Percentiles rank a stretch among this genome's conserved stretches.
Conservation (phyloP, 805 yeast genomes). For the Teunomyces pallodes region DNA sequence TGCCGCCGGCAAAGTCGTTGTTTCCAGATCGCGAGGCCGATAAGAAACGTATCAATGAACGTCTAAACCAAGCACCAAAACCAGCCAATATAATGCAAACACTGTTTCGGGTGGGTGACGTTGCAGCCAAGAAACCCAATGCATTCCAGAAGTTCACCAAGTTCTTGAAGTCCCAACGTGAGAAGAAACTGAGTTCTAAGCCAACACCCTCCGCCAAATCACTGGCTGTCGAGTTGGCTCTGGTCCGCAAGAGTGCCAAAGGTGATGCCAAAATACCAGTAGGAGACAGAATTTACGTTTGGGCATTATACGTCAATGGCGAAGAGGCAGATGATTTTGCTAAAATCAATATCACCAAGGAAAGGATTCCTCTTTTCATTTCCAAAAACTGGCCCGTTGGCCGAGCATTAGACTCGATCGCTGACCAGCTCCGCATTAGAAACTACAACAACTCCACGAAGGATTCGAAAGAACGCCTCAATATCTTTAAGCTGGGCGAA, state of each 20-base stretch:
- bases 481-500: conserved; percentile 40
- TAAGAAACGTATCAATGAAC: conserved; percentile 32
- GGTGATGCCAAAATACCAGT: conserved; percentile 48
- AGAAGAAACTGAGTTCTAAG: conserved; percentile 4
- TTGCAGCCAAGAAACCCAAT: conserved; percentile 15
- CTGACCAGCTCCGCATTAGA: conserved; percentile 44
- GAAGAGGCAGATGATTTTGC: conserved; percentile 21
- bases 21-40: conserved; percentile 53
- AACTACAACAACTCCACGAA: conserved; percentile 49
- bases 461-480: conserved; percentile 41
- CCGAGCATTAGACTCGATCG: conserved; percentile 51
- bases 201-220: background rate
- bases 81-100: conserved; percentile 23
- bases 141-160: conserved; percentile 28
- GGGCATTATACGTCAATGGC: conserved; percentile 42
- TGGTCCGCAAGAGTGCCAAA: conserved; percentile 45
- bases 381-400: conserved; percentile 62
- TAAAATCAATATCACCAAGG: conserved; percentile 24
- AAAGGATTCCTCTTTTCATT: conserved; percentile 41
- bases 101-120: conserved; percentile 29
- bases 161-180: conserved; percentile 25
- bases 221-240: conserved; percentile 29
- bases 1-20: conserved; percentile 43
- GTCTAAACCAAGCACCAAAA: conserved; percentile 10
- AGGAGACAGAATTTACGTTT: conserved; percentile 48